Conservation (phyloP, 306 rosid genomes). For the Sesbania bispinosa region DNA sequence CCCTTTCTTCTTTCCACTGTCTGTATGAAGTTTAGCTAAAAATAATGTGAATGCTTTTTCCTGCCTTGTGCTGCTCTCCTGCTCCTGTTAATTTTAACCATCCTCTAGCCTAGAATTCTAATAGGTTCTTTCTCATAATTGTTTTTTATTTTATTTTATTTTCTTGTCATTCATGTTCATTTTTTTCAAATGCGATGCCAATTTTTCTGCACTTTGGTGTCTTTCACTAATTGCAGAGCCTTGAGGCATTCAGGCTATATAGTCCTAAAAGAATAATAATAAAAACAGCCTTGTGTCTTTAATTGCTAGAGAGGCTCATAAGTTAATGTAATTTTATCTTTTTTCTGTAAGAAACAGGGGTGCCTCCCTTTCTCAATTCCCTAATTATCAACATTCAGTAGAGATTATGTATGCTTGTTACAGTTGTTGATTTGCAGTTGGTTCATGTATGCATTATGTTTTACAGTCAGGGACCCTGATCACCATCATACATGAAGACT, state of each 20-base stretch:
- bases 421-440: conserved; percentile 16
- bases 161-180: neutral
- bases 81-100: neutral
- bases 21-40: neutral
- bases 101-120: neutral
- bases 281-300: neutral
- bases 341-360: neutral
- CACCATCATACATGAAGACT: conserved; percentile 38
- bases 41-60: neutral
- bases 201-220: neutral
- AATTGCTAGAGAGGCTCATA: neutral
- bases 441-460: conserved; percentile 23
- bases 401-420: neutral
- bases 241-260: neutral
- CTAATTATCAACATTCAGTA: neutral
- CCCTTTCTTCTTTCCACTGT: neutral
- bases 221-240: neutral
- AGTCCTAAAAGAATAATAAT: neutral
- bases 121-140: neutral
- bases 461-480: conserved; percentile 46
- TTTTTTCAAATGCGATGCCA: neutral
- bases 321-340: neutral
- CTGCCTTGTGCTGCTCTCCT: neutral
- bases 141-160: neutral
- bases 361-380: neutral